Base-by-base conservation (phyloP, 805 yeast genomes). In the Myxozyma neotropica region DNA sequence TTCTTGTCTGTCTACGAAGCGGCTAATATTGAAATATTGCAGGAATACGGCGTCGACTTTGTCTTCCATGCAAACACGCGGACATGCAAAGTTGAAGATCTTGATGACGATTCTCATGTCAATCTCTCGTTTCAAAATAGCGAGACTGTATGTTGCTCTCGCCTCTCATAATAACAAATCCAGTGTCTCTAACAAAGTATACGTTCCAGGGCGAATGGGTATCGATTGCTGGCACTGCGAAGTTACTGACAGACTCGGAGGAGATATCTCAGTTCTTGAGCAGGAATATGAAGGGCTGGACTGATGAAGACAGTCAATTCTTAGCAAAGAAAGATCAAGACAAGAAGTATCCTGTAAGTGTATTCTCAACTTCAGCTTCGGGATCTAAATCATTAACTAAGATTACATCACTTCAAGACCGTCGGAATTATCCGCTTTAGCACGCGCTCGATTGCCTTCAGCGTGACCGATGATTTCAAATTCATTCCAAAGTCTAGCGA, bases 21-120 rank as follows among this genome's bases (percentile, higher is more conserved):
- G n/a, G n/a, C n/a, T n/a, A n/a, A n/a, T 4, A 6, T 12, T 17
- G 29, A 33, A 27, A 4, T 7, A 4, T 4, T 10, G 31, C 21
- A 57, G 60, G 62, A 58, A 33, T 44, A 59, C 21, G 63, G 63
- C 35, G 42, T 59, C n/a, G 63, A 61, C 33, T 58, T 61, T 51
- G 44, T 56, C 13, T 61, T 61, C 29, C 65, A 61, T 31, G 49
- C 65, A 6, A 61, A 57, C 27, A 43, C 54, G 23, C 46, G 59
- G 6, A 61, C 65, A 1, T 24, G 50, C n/a, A 58, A 61, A 36
- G 45, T 50, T 26, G 59, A 49, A 19, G 65, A 57, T 26, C 57
- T 61, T 8, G 59, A 57, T 40, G 55, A 56, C 33, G 55, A 57
- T 39, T 44, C 58, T 24, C 52, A 61, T 31, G 45, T 57, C 27